phyloP scores from a whole-genome alignment of 805 yeast species.

The Lachancea sp. region DNA sequence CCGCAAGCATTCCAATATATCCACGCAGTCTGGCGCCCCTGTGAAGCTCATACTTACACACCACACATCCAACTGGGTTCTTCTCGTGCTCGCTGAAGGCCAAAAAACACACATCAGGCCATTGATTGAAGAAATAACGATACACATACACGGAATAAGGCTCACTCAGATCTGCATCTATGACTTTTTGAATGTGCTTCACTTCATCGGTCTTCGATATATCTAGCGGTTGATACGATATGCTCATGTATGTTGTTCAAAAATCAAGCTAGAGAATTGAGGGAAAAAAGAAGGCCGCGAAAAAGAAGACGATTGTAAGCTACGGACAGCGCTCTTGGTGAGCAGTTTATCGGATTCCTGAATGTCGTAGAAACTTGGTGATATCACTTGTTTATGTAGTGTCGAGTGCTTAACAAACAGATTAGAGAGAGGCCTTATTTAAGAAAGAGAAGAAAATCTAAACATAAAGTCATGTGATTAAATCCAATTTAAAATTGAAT shows the following conservation, averaged over 20 bases:
- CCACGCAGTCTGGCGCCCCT: constrained; percentile 66
- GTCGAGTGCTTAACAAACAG: no score
- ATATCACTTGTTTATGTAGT: no score
- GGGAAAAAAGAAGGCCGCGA: no score
- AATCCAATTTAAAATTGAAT: no score
- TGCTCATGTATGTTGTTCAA: background rate
- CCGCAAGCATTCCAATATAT: constrained; percentile 94
- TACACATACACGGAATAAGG: constrained; percentile 93
- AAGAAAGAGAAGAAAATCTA: no score
- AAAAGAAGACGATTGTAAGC: no score
- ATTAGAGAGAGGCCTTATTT: no score
- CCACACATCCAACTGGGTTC: constrained; percentile 69
- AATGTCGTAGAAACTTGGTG: no score
- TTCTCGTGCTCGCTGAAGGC: constrained; percentile 40
- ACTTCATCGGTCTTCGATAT: constrained; percentile 34
- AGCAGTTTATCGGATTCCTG: no score
- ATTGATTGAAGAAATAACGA: constrained; percentile 77
- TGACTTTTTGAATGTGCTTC: constrained; percentile 46
- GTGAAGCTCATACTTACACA: constrained; percentile 76
- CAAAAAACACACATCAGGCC: constrained; percentile 80
- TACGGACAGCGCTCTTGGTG: no score
- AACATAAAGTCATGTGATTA: no score
- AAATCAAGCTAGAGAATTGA: background rate
- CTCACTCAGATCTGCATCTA: constrained; percentile 74
- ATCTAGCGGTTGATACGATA: constrained; percentile 22